Evolutionary conservation across 2,329 filamentous ascomycete genomes (phyloP), one percentile per base, ranked within the genome.

Genomic region (Metarhizium sp.): DNA sequence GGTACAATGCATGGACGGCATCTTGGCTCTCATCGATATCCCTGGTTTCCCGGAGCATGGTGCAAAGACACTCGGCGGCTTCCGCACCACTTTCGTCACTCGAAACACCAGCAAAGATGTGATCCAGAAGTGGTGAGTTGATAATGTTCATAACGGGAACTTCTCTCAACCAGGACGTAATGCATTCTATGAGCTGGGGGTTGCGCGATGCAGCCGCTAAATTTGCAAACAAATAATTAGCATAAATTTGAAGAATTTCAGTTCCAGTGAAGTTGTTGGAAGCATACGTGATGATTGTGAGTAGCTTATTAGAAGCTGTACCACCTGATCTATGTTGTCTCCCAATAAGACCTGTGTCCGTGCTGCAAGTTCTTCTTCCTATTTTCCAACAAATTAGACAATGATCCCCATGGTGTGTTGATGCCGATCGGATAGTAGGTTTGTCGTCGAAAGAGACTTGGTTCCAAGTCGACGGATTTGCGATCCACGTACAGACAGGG

Each of bases 91-190:
- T 90, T 46, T 78, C 75, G 40, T 95, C 89, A 57, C 84, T 80
- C 50, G 87, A 80, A 36, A 96, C 74, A 6, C 88, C 91, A 61
- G 84, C 82, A 66, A 96, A 84, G 51, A 96, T 82, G 53, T 92
- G 78, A 61, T 90, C 83, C 62, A 99, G 78, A 14, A 99, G 78
- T 6, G 92, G 87, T 1, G 92, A 96, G 63, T 86, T 87, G 61
- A 95, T 87, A 60, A 99, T 84, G 59, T 88, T 86, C 60, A 79
- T 80, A 50, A 95, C 82, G 0, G 92, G 90, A 6, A 99, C 90
- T 73, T 99, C 94, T 63, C 91, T 84, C 62, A 97, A 81, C 94
- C 94, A 99, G 3, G 94, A 96, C 36, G 91, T 95, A 63, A 97
- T 91, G 69, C 94, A 97, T 65, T 96, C 90, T 69, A 97, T 85